phyloP scores from a whole-genome alignment of 306 rosid species.

The Acacia melanoxylon region DNA sequence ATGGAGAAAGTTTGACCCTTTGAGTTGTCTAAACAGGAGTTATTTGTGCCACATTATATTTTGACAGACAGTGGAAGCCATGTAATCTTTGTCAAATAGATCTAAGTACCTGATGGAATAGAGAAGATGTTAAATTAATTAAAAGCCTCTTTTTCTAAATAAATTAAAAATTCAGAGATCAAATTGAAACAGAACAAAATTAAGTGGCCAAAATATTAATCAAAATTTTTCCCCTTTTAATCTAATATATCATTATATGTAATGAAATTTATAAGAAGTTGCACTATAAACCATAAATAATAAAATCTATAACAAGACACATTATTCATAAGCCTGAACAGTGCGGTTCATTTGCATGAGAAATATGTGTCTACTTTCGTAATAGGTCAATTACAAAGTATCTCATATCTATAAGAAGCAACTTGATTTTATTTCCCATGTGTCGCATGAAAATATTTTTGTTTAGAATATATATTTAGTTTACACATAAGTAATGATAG shows the following conservation, averaged over 20 bases:
- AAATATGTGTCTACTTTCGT: background rate
- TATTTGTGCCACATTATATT: background rate
- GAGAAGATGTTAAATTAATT: background rate
- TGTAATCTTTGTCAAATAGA: background rate
- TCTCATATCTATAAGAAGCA: background rate
- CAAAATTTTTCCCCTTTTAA: background rate
- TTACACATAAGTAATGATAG: background rate
- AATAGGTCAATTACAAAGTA: background rate
- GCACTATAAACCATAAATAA: background rate
- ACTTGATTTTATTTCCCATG: background rate
- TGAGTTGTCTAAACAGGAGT: background rate
- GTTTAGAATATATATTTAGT: background rate
- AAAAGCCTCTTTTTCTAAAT: background rate
- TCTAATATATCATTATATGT: background rate
- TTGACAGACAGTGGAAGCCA: background rate
- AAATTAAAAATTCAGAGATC: background rate
- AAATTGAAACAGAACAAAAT: background rate
- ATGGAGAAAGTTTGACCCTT: background rate
- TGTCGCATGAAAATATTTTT: background rate
- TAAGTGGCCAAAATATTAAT: background rate
- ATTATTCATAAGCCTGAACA: background rate
- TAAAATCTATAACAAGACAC: background rate
- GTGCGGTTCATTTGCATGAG: background rate
- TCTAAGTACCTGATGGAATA: background rate
- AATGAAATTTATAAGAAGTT: background rate